A percentile compares a stretch with the other conserved stretches of the same genome.
Evolutionary conservation across 2,329 filamentous ascomycete species (phyloP).

Genomic region (Aquanectria penicillioides): DNA sequence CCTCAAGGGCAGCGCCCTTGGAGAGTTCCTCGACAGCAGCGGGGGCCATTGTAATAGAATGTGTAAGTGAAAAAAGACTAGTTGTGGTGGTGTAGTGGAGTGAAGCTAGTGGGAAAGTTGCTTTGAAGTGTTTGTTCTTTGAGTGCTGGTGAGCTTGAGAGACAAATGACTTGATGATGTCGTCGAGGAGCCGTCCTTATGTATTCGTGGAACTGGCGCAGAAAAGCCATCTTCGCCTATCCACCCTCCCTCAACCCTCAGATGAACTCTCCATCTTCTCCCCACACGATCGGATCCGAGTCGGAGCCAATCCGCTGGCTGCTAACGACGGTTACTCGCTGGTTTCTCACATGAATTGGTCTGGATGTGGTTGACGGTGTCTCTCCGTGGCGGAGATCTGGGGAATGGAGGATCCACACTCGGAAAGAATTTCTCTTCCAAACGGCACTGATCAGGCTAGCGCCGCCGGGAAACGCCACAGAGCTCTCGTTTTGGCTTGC

Average conservation of each 20-base stretch:
- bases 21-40: constrained; percentile 37
- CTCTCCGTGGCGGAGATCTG: constrained; percentile 32
- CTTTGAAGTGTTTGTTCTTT: constrained; percentile 1
- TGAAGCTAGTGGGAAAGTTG: neutral
- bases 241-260: neutral
- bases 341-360: constrained; percentile 31
- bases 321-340: constrained; percentile 29
- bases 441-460: constrained; percentile 30
- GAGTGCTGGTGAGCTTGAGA: constrained; percentile 27
- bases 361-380: constrained; percentile 24
- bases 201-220: constrained; percentile 17
- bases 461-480: constrained; percentile 27
- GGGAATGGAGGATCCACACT: constrained; percentile 28
- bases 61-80: constrained; percentile 25
- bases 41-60: constrained; percentile 39
- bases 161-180: constrained; percentile 1
- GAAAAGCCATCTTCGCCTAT: constrained; percentile 25
- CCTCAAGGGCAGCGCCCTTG: constrained; percentile 53
- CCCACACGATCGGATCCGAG: constrained; percentile 29
- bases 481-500: neutral
- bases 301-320: constrained; percentile 37
- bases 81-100: neutral
- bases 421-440: constrained; percentile 36
- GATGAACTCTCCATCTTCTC: constrained; percentile 27
- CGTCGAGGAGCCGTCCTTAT: constrained; percentile 18